Conservation (phyloP, 106 monocot genomes). For the Agapanthus africanus region DNA sequence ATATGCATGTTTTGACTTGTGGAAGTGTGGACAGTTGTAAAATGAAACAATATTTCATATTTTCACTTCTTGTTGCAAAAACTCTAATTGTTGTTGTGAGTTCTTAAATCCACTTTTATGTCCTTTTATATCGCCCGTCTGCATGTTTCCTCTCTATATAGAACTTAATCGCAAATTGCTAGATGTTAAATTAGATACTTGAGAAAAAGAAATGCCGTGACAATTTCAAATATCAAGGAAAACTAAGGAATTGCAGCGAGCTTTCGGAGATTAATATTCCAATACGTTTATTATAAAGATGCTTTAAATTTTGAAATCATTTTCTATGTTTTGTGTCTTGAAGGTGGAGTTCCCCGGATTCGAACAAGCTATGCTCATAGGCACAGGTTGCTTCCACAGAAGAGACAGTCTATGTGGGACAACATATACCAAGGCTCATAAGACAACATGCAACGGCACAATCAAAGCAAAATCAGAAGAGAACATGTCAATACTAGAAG, state of each 20-base stretch:
- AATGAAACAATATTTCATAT: background rate
- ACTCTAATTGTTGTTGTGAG: background rate
- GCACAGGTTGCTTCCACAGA: constrained; percentile 46
- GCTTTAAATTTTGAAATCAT: background rate
- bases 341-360: constrained; percentile 40
- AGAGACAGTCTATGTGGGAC: constrained; percentile 24
- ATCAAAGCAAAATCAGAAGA: background rate
- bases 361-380: constrained; percentile 15
- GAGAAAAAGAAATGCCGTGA: too few species aligned
- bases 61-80: background rate
- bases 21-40: background rate
- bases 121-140: background rate
- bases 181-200: too few species aligned
- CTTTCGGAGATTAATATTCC: background rate
- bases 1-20: background rate
- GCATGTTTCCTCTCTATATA: background rate
- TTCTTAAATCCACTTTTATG: background rate
- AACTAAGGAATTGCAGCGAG: too few species aligned
- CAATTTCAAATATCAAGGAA: too few species aligned
- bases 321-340: constrained; percentile 6
- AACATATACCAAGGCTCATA: constrained; percentile 2
- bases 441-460: background rate
- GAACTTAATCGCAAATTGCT: background rate
- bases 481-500: constrained; percentile 8
- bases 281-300: background rate